Evolutionary conservation across 176 grass and related monocot genomes (phyloP), one percentile per base, ranked within the genome.

Genomic region (Oryza officinalis): DNA sequence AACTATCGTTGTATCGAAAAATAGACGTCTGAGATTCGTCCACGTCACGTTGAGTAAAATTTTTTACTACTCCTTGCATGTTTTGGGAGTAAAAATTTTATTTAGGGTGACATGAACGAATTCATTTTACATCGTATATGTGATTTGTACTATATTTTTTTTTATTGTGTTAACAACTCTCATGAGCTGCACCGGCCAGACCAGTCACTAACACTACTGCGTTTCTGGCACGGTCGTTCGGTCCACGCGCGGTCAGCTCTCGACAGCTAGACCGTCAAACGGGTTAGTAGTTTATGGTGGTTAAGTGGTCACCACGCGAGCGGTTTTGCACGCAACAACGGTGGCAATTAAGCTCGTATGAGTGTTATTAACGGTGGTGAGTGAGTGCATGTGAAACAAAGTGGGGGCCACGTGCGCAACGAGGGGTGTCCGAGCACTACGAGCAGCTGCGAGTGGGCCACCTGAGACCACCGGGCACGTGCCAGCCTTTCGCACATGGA

Each of bases 401-500:
- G 71, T 75, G 85, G 85, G 85, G 78, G 70, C 78, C 71, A 69
- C 52, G 11, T 64, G 65, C 61, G 15, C 22, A 17, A 52, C 41
- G 69, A 57, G 60, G n/a, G 8, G 66, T 60, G 33, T 32, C 27
- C 10, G 9, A 25, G 18, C 18, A 18, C 17, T n/a, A 1, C 20
- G 11, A 57, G 52, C 52, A 6, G 52, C 78, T 81, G 78, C 49
- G 8, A 31, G 57, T 72, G 43, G 74, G 68, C 67, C 75, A 59
- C 44, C 60, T 44, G 63, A 60, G 60, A 26, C 54, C 65, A 81
- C 15, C 27, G 20, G 43, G 65, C 78, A 89, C 88, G 78, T 81
- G 54, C 69, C 71, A 71, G 77, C 72, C 77, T 89, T 81, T 85
- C 25, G 65, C 65, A 85, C 71, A 75, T 76, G 82, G 38, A 71